Percentiles rank a stretch among this genome's conserved stretches.
Conservation (phyloP, 2,329 filamentous ascomycete species). For the Aspergillus sojae region DNA sequence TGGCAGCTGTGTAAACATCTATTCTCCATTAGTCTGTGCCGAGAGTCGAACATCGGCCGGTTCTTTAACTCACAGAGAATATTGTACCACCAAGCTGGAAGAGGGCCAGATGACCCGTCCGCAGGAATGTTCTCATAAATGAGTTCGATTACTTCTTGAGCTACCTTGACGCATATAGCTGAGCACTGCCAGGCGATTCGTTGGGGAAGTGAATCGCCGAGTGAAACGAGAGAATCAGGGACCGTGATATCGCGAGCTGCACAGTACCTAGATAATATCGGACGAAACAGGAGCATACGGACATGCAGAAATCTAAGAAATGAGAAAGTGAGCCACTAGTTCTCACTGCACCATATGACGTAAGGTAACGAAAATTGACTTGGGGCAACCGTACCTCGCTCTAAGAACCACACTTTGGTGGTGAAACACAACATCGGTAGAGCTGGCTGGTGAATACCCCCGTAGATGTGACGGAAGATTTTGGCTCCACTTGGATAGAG, state of each 20-base stretch:
- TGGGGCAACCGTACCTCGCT: slow-evolving; percentile 28
- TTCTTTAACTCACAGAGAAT: slow-evolving; percentile 32
- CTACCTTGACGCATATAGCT: slow-evolving; percentile 37
- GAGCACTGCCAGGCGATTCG: slow-evolving; percentile 39
- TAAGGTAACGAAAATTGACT: neutral
- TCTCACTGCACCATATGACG: neutral
- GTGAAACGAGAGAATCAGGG: slow-evolving; percentile 22
- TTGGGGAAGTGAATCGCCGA: slow-evolving; percentile 33
- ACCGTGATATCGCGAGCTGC: slow-evolving; percentile 27
- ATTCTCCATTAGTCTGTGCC: slow-evolving; percentile 8
- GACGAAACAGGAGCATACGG: slow-evolving; percentile 36
- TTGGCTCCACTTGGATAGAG: slow-evolving; percentile 33
- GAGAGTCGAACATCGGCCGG: neutral
- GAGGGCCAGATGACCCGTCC: slow-evolving; percentile 30
- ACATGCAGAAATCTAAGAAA: slow-evolving; percentile 34
- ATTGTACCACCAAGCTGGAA: slow-evolving; percentile 44
- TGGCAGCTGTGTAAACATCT: slow-evolving; percentile 41
- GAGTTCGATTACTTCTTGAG: slow-evolving; percentile 35
- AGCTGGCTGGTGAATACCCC: slow-evolving; percentile 4
- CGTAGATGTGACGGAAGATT: slow-evolving; percentile 33
- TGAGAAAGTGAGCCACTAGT: neutral
- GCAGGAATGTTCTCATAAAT: slow-evolving; percentile 33
- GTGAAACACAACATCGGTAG: slow-evolving; percentile 27
- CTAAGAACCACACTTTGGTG: slow-evolving; percentile 37
- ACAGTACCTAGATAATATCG: slow-evolving; percentile 36